Evolutionary conservation across 1,139 yeast species (phyloP), one percentile per base, ranked within the genome.

Genomic region (Candida tetrigidarum): DNA sequence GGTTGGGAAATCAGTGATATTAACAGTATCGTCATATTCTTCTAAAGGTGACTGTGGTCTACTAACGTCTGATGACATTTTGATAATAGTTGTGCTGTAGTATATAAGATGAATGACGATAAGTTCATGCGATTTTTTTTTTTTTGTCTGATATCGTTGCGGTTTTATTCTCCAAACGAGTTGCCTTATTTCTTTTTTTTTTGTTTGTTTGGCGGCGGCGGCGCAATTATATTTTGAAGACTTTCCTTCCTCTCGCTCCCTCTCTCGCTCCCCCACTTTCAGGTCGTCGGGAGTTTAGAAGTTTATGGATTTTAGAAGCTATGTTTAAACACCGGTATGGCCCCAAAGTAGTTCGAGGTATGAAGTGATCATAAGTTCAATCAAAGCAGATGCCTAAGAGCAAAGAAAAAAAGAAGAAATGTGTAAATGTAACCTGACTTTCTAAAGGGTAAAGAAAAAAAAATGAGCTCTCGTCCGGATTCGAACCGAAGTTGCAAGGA

Each of bases 11-110:
- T 50, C 39, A 5, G 18, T 30, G 16, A 50, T 54, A 2, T 28
- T 33, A 14, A 43, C 28, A 9, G 44, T 25, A 34, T 48, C 50
- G 38, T 54, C 55, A 39, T 54, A 54, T 19, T 45, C 44, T 14
- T n/a, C 30, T 6, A 22, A 5, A 18, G 39, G 19, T 11, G 37
- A 20, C n/a, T 20, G 18, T 29, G 27, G 22, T 11, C 12, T 16
- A 28, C 41, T 22, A 15, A 10, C 29, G 20, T 37, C 32, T 30
- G 42, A 23, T 30, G 29, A 23, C 28, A 37, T 37, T 3, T n/a
- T 9, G 27, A 14, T 14, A n/a, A 28, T 23, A n/a, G 9, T 22
- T 6, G 25, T 6, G 25, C 9, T 22, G 14, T 33, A 15, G 25
- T 22, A 22, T 22, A 5, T n/a, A n/a, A n/a, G n/a, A n/a, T n/a